Base-by-base conservation (phyloP, 352 stramenopile species). In the Pythium myriotylum region DNA sequence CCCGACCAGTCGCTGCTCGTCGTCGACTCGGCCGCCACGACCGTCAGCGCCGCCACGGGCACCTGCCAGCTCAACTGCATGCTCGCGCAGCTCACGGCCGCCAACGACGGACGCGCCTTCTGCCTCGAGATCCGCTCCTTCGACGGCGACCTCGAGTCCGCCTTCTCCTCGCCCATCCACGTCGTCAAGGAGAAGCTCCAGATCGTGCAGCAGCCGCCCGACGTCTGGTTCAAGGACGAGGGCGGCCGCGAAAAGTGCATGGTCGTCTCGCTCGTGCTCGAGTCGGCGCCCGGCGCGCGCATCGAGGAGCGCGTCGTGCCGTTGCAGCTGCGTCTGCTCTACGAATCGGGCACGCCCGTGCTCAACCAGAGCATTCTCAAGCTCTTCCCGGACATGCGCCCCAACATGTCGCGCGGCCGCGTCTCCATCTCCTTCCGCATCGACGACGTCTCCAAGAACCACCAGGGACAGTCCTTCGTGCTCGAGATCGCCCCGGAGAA, bases 181-280 rank as follows among this genome's bases (percentile, higher is more conserved):
- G 74, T 90, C 37, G 76, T 92, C 17, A 88, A 89, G 63, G 85
- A 94, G 68, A 91, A 92, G 57, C 67, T 94, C 16, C 65, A 74
- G 33, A 77, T 94, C 37, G 70, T 82, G n/a, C 69, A 88, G 52
- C 87, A 96, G 39, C 87, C 89, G 0, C 89, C 88, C 3, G 81
- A 96, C 29, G 82, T 98, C 23, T 99, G 95, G 95, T 99, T 97
- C 70, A 99, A 99, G 67, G 95, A 98, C 80, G 94, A 98, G 65
- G 96, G 96, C 54, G 95, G 95, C 0, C 81, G 90, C 6, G 96
- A 98, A 55, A 98, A 98, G 70, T 98, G 85, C 67, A 98, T 99
- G 76, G 79, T 92, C 32, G 76, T 98, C 12, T 72, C 78, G 40
- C 72, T 97, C 16, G 74, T 87, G 20, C 79, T 98, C 9, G 71